Percentiles rank a stretch among this genome's conserved stretches.
Conservation (phyloP, 257 asterid genomes). For the Phtheirospermum japonicum region DNA sequence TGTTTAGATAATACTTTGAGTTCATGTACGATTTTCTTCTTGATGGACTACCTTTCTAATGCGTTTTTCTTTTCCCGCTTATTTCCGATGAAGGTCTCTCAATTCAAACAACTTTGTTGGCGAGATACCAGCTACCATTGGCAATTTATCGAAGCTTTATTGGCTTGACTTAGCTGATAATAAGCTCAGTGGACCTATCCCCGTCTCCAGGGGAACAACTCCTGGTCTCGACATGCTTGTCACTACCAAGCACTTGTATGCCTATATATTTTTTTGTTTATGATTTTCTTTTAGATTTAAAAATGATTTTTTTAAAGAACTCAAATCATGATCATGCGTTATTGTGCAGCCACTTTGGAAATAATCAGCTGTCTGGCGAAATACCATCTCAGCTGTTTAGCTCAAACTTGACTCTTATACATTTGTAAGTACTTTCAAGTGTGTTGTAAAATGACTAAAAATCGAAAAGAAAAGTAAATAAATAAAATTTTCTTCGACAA, state of each 20-base stretch:
- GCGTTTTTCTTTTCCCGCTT: neutral
- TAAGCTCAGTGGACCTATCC: slow-evolving; percentile 66
- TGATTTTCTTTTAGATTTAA: neutral
- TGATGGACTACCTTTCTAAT: neutral
- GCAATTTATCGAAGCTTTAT: slow-evolving; percentile 46
- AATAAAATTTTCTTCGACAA: too few species aligned
- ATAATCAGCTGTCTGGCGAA: slow-evolving; percentile 65
- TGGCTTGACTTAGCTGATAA: slow-evolving; percentile 95
- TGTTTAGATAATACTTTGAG: too few species aligned
- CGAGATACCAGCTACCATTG: slow-evolving; percentile 67
- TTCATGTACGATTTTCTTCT: slow-evolving; percentile 4
- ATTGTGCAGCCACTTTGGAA: slow-evolving; percentile 78
- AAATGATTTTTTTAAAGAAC: neutral
- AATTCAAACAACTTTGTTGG: slow-evolving; percentile 70
- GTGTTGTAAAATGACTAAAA: slow-evolving; percentile 5
- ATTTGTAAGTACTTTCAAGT: slow-evolving; percentile 57
- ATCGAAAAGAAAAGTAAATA: too few species aligned
- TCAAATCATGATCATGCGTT: neutral
- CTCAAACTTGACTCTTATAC: slow-evolving; percentile 60
- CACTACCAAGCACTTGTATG: slow-evolving; percentile 74
- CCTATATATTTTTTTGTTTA: neutral
- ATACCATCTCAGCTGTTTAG: slow-evolving; percentile 65
- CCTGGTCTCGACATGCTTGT: slow-evolving; percentile 94
- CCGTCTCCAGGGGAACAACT: slow-evolving; percentile 58
- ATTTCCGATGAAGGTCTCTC: slow-evolving; percentile 51